phyloP scores from a whole-genome alignment of 2,329 filamentous ascomycete species.

The Curvularia eragrostidis region DNA sequence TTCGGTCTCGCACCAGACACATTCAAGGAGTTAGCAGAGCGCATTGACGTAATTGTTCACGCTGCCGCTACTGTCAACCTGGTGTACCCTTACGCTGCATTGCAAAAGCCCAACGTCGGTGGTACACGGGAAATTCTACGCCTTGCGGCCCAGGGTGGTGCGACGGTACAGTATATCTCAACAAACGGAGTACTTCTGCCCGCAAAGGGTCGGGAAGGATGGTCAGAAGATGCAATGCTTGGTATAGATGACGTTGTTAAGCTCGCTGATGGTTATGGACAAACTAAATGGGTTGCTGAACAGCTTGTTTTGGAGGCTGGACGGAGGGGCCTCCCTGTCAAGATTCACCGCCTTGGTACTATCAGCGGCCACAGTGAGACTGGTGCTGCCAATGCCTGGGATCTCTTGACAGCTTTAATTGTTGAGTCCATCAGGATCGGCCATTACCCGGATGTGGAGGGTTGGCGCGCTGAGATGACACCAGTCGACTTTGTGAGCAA shows the following conservation, averaged over 20 bases:
- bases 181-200: constrained; percentile 81
- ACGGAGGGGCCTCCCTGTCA: constrained; percentile 71
- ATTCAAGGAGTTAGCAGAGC: constrained; percentile 69
- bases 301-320: constrained; percentile 74
- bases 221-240: constrained; percentile 73
- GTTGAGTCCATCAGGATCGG: constrained; percentile 79
- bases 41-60: constrained; percentile 77
- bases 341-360: constrained; percentile 75
- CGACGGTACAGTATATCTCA: constrained; percentile 78
- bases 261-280: constrained; percentile 75
- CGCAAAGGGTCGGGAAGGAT: constrained; percentile 66
- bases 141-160: constrained; percentile 69
- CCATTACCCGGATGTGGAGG: constrained; percentile 71
- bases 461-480: constrained; percentile 84
- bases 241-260: constrained; percentile 71
- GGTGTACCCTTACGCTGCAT: constrained; percentile 79
- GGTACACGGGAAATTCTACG: constrained; percentile 79
- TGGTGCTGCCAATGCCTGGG: constrained; percentile 78
- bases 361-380: constrained; percentile 79
- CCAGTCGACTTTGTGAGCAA: constrained; percentile 82
- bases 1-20: constrained; percentile 71
- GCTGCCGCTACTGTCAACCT: constrained; percentile 75
- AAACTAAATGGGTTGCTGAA: constrained; percentile 83
- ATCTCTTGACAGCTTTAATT: constrained; percentile 76
- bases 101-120: constrained; percentile 77